Conservation (phyloP, 2,329 filamentous ascomycete species). For the Ceratocystis huliohia region DNA sequence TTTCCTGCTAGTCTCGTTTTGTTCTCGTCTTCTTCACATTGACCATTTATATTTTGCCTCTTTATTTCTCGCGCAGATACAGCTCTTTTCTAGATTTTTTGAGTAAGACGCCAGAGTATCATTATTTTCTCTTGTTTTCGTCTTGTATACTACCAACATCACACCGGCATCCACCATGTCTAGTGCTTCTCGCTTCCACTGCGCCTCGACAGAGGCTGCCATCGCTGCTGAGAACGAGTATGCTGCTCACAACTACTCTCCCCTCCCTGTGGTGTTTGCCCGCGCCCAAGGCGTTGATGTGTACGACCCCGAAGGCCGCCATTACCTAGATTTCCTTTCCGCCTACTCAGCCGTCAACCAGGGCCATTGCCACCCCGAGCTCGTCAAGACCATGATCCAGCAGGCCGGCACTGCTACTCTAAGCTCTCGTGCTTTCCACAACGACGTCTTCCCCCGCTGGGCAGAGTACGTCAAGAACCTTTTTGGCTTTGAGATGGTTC, state of each 20-base stretch:
- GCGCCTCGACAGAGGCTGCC: slow-evolving; percentile 63
- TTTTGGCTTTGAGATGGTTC: slow-evolving; percentile 94
- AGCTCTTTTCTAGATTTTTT: not conserved
- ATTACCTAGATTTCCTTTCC: slow-evolving; percentile 96
- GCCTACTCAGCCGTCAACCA: slow-evolving; percentile 98
- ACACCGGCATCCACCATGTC: slow-evolving; percentile 36
- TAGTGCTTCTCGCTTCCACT: slow-evolving; percentile 52
- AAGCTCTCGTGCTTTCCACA: slow-evolving; percentile 92
- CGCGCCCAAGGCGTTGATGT: slow-evolving; percentile 74
- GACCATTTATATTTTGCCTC: not conserved
- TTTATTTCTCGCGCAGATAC: not conserved
- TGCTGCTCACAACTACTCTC: slow-evolving; percentile 98
- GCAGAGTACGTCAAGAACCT: slow-evolving; percentile 79
- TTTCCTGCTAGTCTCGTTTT: not conserved
- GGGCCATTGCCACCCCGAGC: slow-evolving; percentile 92
- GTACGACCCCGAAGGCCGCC: slow-evolving; percentile 91
- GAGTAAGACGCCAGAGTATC: not conserved
- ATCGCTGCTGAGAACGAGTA: slow-evolving; percentile 70
- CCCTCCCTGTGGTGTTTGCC: slow-evolving; percentile 85
- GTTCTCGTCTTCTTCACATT: not conserved
- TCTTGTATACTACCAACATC: not conserved
- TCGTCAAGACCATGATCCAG: slow-evolving; percentile 77
- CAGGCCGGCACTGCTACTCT: slow-evolving; percentile 83
- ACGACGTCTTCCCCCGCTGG: slow-evolving; percentile 94
- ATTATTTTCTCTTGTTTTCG: slow-evolving; percentile 3